These are phyloP conservation scores for Cymbidium sinense DNA, from an alignment of 106 monocot species.

Conservation along the genomic window DNA sequence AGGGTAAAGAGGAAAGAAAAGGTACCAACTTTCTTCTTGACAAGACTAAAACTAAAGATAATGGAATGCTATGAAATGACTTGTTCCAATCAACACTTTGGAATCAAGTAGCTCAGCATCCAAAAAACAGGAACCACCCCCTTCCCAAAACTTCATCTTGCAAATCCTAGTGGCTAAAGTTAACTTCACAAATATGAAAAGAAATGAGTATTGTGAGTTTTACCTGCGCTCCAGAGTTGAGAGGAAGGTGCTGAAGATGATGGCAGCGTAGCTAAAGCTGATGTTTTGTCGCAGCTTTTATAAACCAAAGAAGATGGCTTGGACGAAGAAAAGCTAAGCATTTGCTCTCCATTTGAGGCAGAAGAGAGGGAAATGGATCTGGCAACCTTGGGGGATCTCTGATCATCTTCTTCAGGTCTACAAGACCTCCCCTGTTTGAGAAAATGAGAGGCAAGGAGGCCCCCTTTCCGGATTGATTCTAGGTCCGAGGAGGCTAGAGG, in stretches of 20 bases:
- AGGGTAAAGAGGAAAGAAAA: slow-evolving; percentile 2
- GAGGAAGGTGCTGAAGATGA: neutral
- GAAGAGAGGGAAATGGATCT: neutral
- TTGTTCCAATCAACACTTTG: neutral
- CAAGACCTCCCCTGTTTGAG: slow-evolving; percentile 6
- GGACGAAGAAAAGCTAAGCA: slow-evolving; percentile 18
- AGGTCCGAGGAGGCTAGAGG: neutral
- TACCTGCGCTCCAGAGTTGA: neutral
- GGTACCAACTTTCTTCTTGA: slow-evolving; percentile 8
- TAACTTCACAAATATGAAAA: neutral
- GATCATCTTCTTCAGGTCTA: neutral
- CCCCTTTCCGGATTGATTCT: neutral
- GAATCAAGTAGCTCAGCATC: neutral
- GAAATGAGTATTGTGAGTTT: neutral
- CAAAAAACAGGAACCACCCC: neutral
- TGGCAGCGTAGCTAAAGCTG: neutral
- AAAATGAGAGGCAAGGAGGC: slow-evolving; percentile 5
- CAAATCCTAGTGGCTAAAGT: neutral
- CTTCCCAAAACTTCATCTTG: neutral
- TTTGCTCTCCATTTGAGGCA: slow-evolving; percentile 13
- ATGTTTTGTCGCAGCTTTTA: neutral
- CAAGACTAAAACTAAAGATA: slow-evolving; percentile 11
- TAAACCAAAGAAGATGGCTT: neutral
- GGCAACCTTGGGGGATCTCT: neutral
- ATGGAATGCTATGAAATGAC: slow-evolving; percentile 3